Base-by-base conservation (phyloP, 306 rosid species). In the Gastrolobium villosum region DNA sequence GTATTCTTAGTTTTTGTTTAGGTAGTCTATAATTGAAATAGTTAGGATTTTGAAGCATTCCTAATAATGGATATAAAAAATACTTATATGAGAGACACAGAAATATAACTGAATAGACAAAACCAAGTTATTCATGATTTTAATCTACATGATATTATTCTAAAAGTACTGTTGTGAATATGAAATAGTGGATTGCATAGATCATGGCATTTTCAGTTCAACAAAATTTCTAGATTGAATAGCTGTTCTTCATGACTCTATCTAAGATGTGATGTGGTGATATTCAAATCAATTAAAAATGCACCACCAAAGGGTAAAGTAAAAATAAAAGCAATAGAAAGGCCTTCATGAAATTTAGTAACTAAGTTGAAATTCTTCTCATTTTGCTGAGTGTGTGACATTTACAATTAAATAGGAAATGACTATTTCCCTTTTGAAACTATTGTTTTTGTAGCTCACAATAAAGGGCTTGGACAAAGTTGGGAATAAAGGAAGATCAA, bases 401-500 rank as follows among this genome's bases (percentile, higher is more conserved):
- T 74, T 59, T 15, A 60, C 26, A 34, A 4, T 20, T 40, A 35
- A 20, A 35, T 37, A 60, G 28, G 50, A 60, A 44, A 6, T 63
- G 50, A 49, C 1, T 39, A 63, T 37, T 60, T 68, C 50, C 5
- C 62, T 61, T 80, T 66, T 67, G 69, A 72, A 46, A 80, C 32
- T 28, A 41, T 41, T 81, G 41, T 54, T 77, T 71, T 71, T 82
- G 84, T 87, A 93, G 98, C 93, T 95, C 48, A 84, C 82, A 31
- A 71, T 86, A 59, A 26, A 79, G 52, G 97, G 93, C 26, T 65
- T 93, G 89, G 99, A 95, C 86, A 95, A 95, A 85, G 82, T 88
- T 68, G 97, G 96, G 80, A 88, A 84, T 32, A 91, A 73, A 48
- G 99, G 96, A 82, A 86, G 59, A 83, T 93, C 99, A 66, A 68